Percentiles rank a stretch among this genome's conserved stretches.
phyloP scores from a whole-genome alignment of 352 stramenopile species.

The Phytophthora ramorum region DNA sequence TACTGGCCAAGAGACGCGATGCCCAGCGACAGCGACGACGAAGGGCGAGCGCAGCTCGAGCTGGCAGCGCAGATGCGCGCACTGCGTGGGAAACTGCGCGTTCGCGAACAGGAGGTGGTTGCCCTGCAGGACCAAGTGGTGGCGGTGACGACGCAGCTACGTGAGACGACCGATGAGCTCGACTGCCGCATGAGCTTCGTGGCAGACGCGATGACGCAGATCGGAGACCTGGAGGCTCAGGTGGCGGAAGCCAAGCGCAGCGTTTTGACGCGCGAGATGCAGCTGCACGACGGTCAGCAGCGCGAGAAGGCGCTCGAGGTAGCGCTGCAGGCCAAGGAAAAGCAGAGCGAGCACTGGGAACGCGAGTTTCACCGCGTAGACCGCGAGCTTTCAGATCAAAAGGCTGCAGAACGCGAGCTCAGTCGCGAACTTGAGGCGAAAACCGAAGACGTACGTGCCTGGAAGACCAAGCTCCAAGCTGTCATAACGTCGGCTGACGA shows the following conservation, averaged over 20 bases:
- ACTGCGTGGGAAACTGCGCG: constrained; percentile 40
- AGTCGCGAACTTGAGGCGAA: constrained; percentile 24
- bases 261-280: constrained; percentile 70
- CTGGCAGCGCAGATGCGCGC: constrained; percentile 44
- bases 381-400: constrained; percentile 31
- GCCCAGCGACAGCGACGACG: constrained; percentile 20
- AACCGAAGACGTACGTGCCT: constrained; percentile 40
- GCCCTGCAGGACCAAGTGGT: constrained; percentile 47
- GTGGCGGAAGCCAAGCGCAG: constrained; percentile 53
- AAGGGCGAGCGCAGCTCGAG: constrained; percentile 40
- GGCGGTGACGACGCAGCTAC: constrained; percentile 50
- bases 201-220: constrained; percentile 47
- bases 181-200: constrained; percentile 64
- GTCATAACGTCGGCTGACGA: constrained; percentile 39
- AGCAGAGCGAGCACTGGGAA: constrained; percentile 63
- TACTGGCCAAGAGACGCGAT: constrained; percentile 28
- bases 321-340: constrained; percentile 41
- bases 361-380: constrained; percentile 47
- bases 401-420: constrained; percentile 21
- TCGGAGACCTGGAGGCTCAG: constrained; percentile 49
- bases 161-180: constrained; percentile 64
- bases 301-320: constrained; percentile 38
- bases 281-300: constrained; percentile 57
- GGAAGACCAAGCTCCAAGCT: constrained; percentile 55
- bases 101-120: constrained; percentile 42